Evolutionary conservation across 78 protist species (phyloP), one percentile per base, ranked within the genome.

Genomic region (Planoprotostelium fungivorum): DNA sequence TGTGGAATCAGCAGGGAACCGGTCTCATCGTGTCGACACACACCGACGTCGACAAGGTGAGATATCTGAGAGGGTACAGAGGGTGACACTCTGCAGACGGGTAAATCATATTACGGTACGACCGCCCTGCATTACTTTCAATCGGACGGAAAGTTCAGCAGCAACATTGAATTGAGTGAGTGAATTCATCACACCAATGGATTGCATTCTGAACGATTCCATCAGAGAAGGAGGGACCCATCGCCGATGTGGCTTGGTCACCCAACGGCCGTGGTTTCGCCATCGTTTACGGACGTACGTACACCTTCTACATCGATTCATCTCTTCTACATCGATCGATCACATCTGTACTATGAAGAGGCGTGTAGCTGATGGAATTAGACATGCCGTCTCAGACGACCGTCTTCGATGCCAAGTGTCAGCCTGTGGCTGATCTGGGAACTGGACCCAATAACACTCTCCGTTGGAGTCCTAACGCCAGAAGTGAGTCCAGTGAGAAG

Each of bases 161-260:
- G 84, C 84, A 89, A 39, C 38, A 73, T 92, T 28, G 88, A 85
- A 31, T 51, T 92, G 37, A 92, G 73, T 51, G 73, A 51, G 73
- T 51, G 5, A n/a, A n/a, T n/a, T n/a, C n/a, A n/a, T n/a, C n/a
- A n/a, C n/a, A n/a, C n/a, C n/a, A n/a, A n/a, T n/a, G n/a, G n/a
- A n/a, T n/a, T n/a, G n/a, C n/a, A n/a, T n/a, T n/a, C n/a, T n/a
- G n/a, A n/a, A n/a, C n/a, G n/a, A n/a, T n/a, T n/a, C n/a, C n/a
- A 25, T 51, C 73, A 51, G 73, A 51, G 73, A 51, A 51, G 16
- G 73, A 92, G 88, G 94, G 92, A 0, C 92, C 92, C 35, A 92
- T 92, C 63, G 93, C 89, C 86, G 94, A 92, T 37, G 94, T 92
- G 29, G 89, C 89, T 73, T 92, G 94, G 94, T 51, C 90, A 0